Conservation (phyloP, 1,284 basidiomycete species). For the Peniophora sp. region DNA sequence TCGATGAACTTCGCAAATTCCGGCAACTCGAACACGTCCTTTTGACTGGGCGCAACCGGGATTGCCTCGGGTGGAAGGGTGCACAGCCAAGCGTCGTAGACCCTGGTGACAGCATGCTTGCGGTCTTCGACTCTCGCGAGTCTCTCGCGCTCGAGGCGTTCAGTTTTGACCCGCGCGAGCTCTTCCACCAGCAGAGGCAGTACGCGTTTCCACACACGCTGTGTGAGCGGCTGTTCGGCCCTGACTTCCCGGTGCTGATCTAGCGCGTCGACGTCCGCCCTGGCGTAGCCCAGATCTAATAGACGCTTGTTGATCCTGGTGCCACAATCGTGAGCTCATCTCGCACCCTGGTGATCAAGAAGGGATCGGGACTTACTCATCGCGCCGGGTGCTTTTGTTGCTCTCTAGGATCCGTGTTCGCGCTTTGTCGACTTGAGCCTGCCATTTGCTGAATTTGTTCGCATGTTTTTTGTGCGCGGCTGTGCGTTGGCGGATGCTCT, state of each 20-base stretch:
- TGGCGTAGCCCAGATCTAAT: neutral
- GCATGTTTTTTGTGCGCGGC: neutral
- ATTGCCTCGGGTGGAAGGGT: neutral
- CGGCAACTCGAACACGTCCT: neutral
- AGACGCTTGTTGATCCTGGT: neutral
- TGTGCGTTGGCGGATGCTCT: neutral
- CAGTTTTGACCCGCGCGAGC: neutral
- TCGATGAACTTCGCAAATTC: conserved; percentile 1
- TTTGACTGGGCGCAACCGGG: neutral
- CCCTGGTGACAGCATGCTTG: neutral
- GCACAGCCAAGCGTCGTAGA: neutral
- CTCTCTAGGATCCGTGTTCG: neutral
- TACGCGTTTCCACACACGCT: conserved; percentile 1
- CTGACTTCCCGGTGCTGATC: neutral
- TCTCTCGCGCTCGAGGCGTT: neutral
- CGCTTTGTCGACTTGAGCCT: neutral
- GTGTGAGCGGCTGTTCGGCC: neutral
- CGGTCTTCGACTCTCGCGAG: neutral
- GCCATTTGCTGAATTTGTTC: neutral
- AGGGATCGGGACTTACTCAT: neutral
- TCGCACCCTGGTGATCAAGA: neutral
- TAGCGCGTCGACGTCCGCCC: neutral
- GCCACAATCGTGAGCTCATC: neutral
- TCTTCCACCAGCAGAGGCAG: neutral
- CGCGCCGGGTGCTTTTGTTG: neutral